These are phyloP conservation scores for Candida nemodendra DNA, from an alignment of 805 yeast genomes.

Conservation along the genomic window DNA sequence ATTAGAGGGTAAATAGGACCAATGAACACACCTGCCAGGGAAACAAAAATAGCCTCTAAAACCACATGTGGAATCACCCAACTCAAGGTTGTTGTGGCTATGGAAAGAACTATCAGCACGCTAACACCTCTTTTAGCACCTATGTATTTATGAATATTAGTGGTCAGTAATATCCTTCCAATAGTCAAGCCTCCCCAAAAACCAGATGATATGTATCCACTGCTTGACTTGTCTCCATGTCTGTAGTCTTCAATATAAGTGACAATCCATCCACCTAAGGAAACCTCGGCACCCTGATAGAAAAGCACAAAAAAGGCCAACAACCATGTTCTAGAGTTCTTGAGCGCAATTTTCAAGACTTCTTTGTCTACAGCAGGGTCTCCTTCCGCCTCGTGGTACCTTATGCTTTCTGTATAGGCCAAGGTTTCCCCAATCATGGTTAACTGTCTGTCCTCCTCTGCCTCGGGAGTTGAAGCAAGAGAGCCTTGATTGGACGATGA, in stretches of 20 bases:
- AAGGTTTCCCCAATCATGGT: conserved; percentile 22
- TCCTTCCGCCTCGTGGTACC: conserved; percentile 8
- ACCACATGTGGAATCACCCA: conserved; percentile 49
- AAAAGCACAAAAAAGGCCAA: conserved; percentile 54
- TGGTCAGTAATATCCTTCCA: conserved; percentile 56
- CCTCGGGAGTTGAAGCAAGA: conserved; percentile 2
- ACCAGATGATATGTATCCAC: conserved; percentile 66
- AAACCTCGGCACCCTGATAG: conserved; percentile 69
- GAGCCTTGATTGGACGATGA: neutral
- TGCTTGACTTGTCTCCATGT: conserved; percentile 41
- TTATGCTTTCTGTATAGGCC: conserved; percentile 15
- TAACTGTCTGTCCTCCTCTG: conserved; percentile 14
- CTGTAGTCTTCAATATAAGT: conserved; percentile 59
- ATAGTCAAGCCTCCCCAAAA: conserved; percentile 70
- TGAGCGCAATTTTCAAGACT: conserved; percentile 39
- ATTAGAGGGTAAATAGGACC: conserved; percentile 67
- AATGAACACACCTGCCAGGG: conserved; percentile 55
- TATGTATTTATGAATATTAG: conserved; percentile 34
- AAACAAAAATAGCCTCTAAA: conserved; percentile 46
- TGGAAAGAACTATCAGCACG: conserved; percentile 34
- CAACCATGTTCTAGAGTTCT: conserved; percentile 42
- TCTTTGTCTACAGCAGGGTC: conserved; percentile 28
- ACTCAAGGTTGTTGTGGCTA: conserved; percentile 39
- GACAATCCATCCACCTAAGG: conserved; percentile 70
- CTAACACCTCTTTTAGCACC: conserved; percentile 47